Base-by-base conservation (phyloP, 176 grass and related monocot species). In the Pharus latifolius region DNA sequence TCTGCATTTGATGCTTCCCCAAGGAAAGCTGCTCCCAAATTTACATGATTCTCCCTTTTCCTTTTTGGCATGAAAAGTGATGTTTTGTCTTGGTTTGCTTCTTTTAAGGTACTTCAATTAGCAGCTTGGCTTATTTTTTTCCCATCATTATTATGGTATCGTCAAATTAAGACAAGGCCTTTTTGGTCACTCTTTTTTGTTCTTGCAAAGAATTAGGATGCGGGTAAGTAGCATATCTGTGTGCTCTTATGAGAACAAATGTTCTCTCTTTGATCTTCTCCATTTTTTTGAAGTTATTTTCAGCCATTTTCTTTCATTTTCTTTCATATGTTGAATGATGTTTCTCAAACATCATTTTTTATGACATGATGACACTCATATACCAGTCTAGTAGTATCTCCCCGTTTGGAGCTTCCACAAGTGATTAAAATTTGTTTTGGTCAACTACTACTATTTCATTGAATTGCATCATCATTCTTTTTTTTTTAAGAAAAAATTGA, bases 371-470 rank as follows among this genome's bases (percentile, higher is more conserved):
- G 5, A 20, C 3, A 7, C n/a, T n/a, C n/a, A n/a, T n/a, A 20
- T 38, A 46, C 0, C 1, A 45, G 15, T n/a, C n/a, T 6, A 56
- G 17, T 35, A 28, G 28, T 64, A 56, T 73, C 50, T 3, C 28
- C 27, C 56, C 20, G 66, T 30, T 67, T 59, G 22, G 69, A 81
- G 19, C 30, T 67, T 30, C 12, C 17, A n/a, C 30, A 49, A 22
- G 30, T 23, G 6, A 14, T 74, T 60, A 59, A 41, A 49, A 42
- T 17, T 14, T 75, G 5, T 60, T 56, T 7, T 23, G 52, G 60
- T 81, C 78, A 81, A 74, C 48, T 73, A 10, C 62, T 60, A 51
- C 70, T 60, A 23, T 48, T 73, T 58, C 68, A 73, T 73, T 56
- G 68, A 41, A 81, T 28, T 23, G 16, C 23, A 73, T 81, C 56